Percentiles rank a stretch among this genome's conserved stretches.
phyloP scores from a whole-genome alignment of 2,329 filamentous ascomycete genomes.

The Teratosphaeria zuluensis region DNA sequence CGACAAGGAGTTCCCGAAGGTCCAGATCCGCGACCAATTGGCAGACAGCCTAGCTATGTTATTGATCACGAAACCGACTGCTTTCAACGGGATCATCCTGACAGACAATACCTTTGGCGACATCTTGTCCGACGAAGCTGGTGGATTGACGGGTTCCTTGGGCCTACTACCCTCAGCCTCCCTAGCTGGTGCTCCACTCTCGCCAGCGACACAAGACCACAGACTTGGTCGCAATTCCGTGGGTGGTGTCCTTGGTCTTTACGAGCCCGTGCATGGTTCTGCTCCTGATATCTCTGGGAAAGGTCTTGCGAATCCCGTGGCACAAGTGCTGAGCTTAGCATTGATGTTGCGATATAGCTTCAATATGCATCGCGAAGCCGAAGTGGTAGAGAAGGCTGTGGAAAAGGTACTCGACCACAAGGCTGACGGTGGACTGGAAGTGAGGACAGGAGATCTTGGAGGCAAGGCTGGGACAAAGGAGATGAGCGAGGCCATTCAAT shows the following conservation, averaged over 20 bases:
- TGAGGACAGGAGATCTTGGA: constrained; percentile 42
- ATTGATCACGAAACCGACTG: constrained; percentile 38
- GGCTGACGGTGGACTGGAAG: constrained; percentile 42
- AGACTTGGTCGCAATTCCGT: constrained; percentile 27
- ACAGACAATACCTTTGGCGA: constrained; percentile 43
- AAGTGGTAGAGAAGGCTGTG: constrained; percentile 43
- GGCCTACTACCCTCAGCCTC: constrained; percentile 38
- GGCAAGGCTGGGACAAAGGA: constrained; percentile 35
- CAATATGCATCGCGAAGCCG: constrained; percentile 23
- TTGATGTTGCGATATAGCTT: constrained; percentile 29
- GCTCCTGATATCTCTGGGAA: constrained; percentile 27
- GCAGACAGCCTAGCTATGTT: constrained; percentile 42
- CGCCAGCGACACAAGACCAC: constrained; percentile 3
- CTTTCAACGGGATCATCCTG: constrained; percentile 38
- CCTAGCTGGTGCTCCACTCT: constrained; percentile 18
- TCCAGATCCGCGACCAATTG: constrained; percentile 38
- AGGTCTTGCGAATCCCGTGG: constrained; percentile 24
- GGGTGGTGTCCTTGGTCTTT: constrained; percentile 29
- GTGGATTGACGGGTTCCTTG: constrained; percentile 38
- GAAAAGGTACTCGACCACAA: constrained; percentile 43
- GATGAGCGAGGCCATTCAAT: constrained; percentile 33
- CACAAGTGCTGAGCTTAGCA: constrained; percentile 22
- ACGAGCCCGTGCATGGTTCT: constrained; percentile 26
- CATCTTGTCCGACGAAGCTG: constrained; percentile 38
- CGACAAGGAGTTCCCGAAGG: constrained; percentile 34